phyloP scores from a whole-genome alignment of 305 asterid genomes.

The Andrographis paniculata region DNA sequence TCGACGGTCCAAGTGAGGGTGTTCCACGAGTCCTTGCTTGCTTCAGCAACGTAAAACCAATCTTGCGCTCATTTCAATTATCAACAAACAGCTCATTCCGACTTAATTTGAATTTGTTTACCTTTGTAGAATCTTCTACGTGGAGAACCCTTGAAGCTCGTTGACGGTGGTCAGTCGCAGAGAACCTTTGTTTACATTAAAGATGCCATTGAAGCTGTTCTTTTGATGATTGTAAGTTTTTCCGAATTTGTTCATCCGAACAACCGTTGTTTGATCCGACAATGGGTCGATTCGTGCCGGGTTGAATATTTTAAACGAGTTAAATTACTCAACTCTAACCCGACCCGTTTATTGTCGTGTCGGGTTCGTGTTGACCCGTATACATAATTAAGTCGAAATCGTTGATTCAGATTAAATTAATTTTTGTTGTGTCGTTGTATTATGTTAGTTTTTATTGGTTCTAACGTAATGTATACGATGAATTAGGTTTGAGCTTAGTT shows the following conservation, averaged over 20 bases:
- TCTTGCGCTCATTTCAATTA: constrained; percentile 7
- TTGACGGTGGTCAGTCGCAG: constrained; percentile 72
- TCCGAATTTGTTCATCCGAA: constrained; percentile 5
- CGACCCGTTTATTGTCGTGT: no score
- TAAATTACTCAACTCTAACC: no score
- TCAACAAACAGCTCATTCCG: neutral
- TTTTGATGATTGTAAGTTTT: constrained; percentile 63
- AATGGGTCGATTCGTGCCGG: no score
- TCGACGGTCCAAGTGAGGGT: constrained; percentile 80
- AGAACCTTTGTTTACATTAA: constrained; percentile 66
- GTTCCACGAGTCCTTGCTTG: constrained; percentile 79
- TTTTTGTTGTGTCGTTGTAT: constrained; percentile 7
- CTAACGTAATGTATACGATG: no score
- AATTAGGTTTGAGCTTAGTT: no score
- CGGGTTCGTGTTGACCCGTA: no score
- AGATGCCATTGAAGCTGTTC: constrained; percentile 77
- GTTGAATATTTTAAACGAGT: no score
- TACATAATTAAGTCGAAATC: no score
- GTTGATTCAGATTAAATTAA: no score
- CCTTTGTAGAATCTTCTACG: constrained; percentile 53
- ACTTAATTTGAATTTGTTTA: constrained; percentile 8
- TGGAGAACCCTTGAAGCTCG: constrained; percentile 66
- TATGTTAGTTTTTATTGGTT: no score
- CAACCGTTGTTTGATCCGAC: no score
- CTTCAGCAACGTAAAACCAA: constrained; percentile 56